phyloP scores from a whole-genome alignment of 2,329 filamentous ascomycete species.

The Chrysoporthe cubensis region DNA sequence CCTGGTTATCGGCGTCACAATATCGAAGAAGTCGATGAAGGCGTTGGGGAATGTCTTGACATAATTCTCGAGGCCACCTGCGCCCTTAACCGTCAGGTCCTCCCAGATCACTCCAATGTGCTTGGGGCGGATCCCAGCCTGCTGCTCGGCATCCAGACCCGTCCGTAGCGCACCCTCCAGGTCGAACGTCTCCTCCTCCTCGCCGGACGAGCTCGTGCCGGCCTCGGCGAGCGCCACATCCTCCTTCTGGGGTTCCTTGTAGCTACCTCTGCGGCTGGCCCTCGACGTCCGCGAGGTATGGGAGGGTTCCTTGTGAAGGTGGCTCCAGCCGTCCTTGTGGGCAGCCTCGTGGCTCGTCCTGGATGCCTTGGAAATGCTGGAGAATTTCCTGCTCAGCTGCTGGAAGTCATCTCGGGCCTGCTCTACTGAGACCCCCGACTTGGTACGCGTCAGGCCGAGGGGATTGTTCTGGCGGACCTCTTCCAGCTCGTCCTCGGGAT shows the following conservation, averaged over 20 bases:
- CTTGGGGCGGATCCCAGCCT: slow-evolving; percentile 80
- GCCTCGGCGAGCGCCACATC: slow-evolving; percentile 50
- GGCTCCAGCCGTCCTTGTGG: slow-evolving; percentile 35
- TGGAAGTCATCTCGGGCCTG: slow-evolving; percentile 73
- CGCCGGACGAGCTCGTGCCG: slow-evolving; percentile 40
- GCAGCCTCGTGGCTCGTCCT: slow-evolving; percentile 35
- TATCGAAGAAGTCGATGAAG: slow-evolving; percentile 76
- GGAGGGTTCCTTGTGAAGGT: slow-evolving; percentile 63
- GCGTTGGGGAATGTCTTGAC: slow-evolving; percentile 78
- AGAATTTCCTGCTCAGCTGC: slow-evolving; percentile 65
- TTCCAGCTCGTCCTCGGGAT: slow-evolving; percentile 46
- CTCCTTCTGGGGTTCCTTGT: slow-evolving; percentile 19
- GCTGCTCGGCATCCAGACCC: slow-evolving; percentile 69
- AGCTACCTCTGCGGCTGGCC: slow-evolving; percentile 7
- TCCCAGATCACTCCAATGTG: slow-evolving; percentile 83
- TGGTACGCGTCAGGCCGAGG: slow-evolving; percentile 47
- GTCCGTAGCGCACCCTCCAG: slow-evolving; percentile 75
- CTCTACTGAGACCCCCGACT: slow-evolving; percentile 63
- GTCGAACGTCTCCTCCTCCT: slow-evolving; percentile 68
- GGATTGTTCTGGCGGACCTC: slow-evolving; percentile 51
- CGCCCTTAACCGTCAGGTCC: slow-evolving; percentile 73
- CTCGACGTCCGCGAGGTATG: slow-evolving; percentile 55
- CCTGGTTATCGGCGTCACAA: slow-evolving; percentile 65
- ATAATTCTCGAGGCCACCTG: slow-evolving; percentile 74
- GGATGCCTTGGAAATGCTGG: slow-evolving; percentile 59